Evolutionary conservation across 495 filamentous ascomycete species (phyloP).

Genomic region (Cetradonia linearis): DNA sequence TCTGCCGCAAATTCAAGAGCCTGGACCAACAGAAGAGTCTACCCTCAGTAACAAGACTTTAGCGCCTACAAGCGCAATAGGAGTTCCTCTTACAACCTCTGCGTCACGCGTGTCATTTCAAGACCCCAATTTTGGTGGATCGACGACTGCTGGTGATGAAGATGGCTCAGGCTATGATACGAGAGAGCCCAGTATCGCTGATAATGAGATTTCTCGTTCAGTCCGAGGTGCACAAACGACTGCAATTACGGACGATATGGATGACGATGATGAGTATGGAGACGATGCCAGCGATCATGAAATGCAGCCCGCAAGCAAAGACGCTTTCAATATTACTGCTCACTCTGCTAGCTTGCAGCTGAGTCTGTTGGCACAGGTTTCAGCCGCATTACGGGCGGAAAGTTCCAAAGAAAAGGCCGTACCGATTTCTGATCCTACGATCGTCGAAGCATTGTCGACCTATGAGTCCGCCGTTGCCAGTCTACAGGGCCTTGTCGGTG

Average conservation of each 20-base stretch:
- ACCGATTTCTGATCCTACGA: conserved; percentile 60
- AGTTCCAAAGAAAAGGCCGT: conserved; percentile 55
- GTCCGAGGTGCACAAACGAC: conserved; percentile 23
- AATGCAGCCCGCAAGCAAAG: conserved; percentile 59
- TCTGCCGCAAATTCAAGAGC: conserved; percentile 19
- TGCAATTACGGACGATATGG: conserved; percentile 40
- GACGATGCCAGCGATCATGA: conserved; percentile 78
- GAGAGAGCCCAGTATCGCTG: conserved; percentile 48
- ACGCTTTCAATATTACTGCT: conserved; percentile 90
- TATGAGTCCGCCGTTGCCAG: conserved; percentile 86
- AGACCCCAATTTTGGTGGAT: conserved; percentile 32
- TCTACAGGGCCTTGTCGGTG: conserved; percentile 74
- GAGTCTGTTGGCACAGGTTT: conserved; percentile 75
- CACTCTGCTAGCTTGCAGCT: conserved; percentile 90
- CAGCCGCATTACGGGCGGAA: conserved; percentile 68
- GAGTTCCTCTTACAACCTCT: conserved; percentile 35
- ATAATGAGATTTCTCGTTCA: conserved; percentile 41
- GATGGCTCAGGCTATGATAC: conserved; percentile 44
- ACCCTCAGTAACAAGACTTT: conserved; percentile 35
- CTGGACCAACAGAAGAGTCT: conserved; percentile 28
- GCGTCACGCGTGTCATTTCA: conserved; percentile 43
- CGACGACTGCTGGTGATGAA: conserved; percentile 44
- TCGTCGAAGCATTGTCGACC: conserved; percentile 68
- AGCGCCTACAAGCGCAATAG: conserved; percentile 32
- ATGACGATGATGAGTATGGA: conserved; percentile 76